Percentiles rank a stretch among this genome's conserved stretches.
These are phyloP conservation scores for Cucumis hystrix DNA, from an alignment of 306 rosid genomes.

Conservation along the genomic window DNA sequence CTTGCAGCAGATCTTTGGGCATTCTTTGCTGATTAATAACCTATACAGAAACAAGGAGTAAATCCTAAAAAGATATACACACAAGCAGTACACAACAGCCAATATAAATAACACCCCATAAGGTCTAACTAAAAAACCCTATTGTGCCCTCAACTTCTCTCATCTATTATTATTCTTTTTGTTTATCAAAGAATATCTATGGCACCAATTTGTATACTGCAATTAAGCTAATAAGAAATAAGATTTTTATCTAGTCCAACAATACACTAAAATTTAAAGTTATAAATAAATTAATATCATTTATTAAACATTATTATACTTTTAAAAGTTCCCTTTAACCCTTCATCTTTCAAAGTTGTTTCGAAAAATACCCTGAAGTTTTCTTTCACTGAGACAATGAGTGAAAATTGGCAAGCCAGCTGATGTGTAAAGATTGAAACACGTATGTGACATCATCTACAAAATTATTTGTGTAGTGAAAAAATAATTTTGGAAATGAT, in stretches of 20 bases:
- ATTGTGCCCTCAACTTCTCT: constrained; percentile 5
- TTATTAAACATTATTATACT: not conserved
- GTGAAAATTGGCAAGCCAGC: not conserved
- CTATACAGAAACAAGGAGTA: constrained; percentile 19
- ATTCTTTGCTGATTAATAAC: constrained; percentile 91
- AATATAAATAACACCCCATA: not conserved
- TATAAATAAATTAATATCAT: not conserved
- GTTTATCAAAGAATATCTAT: not conserved
- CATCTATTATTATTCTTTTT: not conserved
- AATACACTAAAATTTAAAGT: not conserved
- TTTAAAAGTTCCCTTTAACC: not conserved
- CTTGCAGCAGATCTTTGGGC: constrained; percentile 96
- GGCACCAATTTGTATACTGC: not conserved
- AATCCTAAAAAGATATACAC: constrained; percentile 4
- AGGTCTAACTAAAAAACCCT: not conserved
- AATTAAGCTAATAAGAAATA: not conserved
- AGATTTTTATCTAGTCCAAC: not conserved
- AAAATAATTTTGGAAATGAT: too few species aligned
- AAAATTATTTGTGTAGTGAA: not conserved
- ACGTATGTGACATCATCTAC: not conserved
- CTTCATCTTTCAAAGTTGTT: not conserved
- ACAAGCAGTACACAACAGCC: not conserved
- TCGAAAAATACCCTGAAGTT: not conserved
- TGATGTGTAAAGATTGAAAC: not conserved
- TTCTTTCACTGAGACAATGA: not conserved